Evolutionary conservation across 176 grass and related monocot genomes (phyloP), one percentile per base, ranked within the genome.

Genomic region (Oryza coarctata): DNA sequence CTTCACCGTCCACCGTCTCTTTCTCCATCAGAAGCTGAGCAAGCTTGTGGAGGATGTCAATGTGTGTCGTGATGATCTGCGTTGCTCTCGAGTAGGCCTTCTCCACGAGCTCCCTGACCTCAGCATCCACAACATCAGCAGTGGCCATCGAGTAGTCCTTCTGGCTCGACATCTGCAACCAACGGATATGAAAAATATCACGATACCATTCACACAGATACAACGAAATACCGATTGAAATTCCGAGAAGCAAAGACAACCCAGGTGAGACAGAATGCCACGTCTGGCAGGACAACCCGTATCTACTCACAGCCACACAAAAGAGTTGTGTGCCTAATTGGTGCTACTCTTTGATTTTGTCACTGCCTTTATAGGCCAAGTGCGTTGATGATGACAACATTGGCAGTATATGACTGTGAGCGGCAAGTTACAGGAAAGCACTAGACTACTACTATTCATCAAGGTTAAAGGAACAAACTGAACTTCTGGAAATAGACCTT

Each of bases 121-220:
- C 96, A 1, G 93, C 77, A 20, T 99, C 96, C 14, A 99, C 96
- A 10, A 99, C 49, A 12, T 99, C 96, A 0, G 96, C 96, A 0
- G 96, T 99, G 27, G 96, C 96, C 96, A 99, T 99, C 2, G 96
- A 99, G 78, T 99, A 99, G 76, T 99, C 96, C 49, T 95, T 95
- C 68, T 99, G 96, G 43, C 88, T 91, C 0, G 96, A 94, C 96
- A 99, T 99, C 96, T 99, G 75, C 7, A 6, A 26, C 7, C 25
- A 22, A 72, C 43, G 18, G 84, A 55, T 29, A 49, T 11, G n/a
- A 39, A 66, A 65, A 43, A 74, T 22, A 50, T 36, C 75, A 71
- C 3, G 31, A 12, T 64, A 14, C 7, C 6, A 27, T 27, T 63
- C 28, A 23, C 36, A 12, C 5, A 4, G 20, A 15, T 55, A 2